Base-by-base conservation (phyloP, 192 early-diverging fungal genomes). In the Backusella tuberculispora region DNA sequence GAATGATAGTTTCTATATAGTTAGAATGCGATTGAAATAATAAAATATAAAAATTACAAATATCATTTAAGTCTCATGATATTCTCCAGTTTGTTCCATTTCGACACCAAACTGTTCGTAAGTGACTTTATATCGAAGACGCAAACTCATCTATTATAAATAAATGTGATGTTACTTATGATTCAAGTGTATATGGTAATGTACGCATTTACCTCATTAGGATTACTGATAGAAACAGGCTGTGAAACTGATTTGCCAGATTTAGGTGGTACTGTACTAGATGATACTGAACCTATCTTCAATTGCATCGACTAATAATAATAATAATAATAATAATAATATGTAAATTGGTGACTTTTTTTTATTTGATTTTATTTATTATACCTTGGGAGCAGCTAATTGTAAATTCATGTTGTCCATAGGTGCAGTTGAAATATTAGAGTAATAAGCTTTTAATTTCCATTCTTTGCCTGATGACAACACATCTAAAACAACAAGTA, bases 361-460 rank as follows among this genome's bases (percentile, higher is more conserved):
- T 34, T 24, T n/a, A 50, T 14, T 29, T 48, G 38, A 1, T 34
- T 37, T 24, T 66, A 17, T 9, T 34, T 26, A 66, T 43, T 19
- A 48, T 72, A 78, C 83, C 75, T 87, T 87, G 6, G 86, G 86
- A 0, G 80, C 78, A 0, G 86, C 86, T 1, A 87, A 40, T 4
- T 75, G 74, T 45, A 87, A 81, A 5, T 75, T 81, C 56, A 87
- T 73, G 0, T 79, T 64, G 10, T 72, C 68, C 60, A 87, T 78
- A 13, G 81, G 66, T 34, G 77, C 83, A 29, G 74, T 83, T 24
- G 83, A 84, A 26, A 63, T 48, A 53, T 87, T 87, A 17, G 86
- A 85, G 34, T 80, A 87, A 14, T 69, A 76, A 3, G 86, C 86
- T 21, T 74, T 74, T n/a, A 85, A 40, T 6, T 76, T 71, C 65